A percentile compares a stretch with the other conserved stretches of the same genome.
Evolutionary conservation across 176 grass and related monocot genomes (phyloP).

Genomic region (Cymbopogon citratus): DNA sequence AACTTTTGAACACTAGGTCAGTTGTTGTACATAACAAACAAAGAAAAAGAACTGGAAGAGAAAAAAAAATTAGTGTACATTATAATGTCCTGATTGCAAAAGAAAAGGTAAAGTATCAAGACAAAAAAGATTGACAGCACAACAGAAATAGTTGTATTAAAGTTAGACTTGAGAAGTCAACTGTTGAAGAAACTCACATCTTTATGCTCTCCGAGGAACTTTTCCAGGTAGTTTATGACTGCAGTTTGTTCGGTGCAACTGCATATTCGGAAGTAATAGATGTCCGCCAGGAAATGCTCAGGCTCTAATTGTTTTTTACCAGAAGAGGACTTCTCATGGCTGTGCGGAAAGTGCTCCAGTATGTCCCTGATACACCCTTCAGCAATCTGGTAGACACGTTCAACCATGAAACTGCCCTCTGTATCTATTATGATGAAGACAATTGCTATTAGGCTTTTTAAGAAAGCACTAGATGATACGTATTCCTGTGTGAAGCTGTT

Average conservation of each 20-base stretch:
- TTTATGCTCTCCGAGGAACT: constrained; percentile 71
- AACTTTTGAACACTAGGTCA: background rate
- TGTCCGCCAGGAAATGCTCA: constrained; percentile 64
- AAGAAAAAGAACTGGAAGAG: background rate
- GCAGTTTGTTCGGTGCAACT: constrained; percentile 99
- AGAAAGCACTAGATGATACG: background rate
- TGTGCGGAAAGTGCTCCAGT: constrained; percentile 42
- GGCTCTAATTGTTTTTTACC: constrained; percentile 52
- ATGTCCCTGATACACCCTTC: constrained; percentile 87
- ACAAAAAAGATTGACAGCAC: background rate
- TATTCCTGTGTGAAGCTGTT: constrained; percentile 2
- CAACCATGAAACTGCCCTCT: constrained; percentile 97
- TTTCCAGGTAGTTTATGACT: constrained; percentile 84
- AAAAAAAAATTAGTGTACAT: background rate
- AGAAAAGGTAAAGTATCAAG: background rate
- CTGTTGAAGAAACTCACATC: constrained; percentile 57
- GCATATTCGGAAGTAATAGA: constrained; percentile 93
- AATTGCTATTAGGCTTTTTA: constrained; percentile 5
- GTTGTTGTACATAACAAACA: background rate
- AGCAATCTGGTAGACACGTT: constrained; percentile 81
- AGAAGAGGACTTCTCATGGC: constrained; percentile 40
- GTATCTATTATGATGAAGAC: constrained; percentile 51
- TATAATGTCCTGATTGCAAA: background rate
- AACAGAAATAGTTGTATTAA: constrained; percentile 1
- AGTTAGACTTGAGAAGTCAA: constrained; percentile 12